Percentiles rank a stretch among this genome's conserved stretches.
phyloP scores from a whole-genome alignment of 169 alveolate genomes.

The Plasmodium vivax region DNA sequence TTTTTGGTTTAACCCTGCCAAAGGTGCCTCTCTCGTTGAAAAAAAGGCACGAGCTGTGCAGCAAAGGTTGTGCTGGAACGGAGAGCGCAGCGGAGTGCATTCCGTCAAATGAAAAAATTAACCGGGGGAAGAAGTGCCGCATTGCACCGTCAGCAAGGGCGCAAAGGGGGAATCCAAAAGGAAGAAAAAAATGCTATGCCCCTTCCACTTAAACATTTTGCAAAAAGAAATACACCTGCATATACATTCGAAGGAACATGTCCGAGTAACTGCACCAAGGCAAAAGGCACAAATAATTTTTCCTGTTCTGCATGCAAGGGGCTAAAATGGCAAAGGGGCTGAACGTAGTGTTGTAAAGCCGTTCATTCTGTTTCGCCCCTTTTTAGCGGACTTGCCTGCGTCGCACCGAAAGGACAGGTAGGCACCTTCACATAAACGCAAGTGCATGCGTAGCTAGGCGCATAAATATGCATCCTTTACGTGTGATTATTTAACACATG shows the following conservation, averaged over 20 bases:
- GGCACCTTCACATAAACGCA: not conserved
- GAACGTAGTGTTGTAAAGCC: not conserved
- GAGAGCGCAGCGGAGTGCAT: not conserved
- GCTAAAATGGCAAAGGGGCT: not conserved
- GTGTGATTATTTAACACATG: not conserved
- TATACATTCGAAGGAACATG: not conserved
- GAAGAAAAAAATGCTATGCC: not conserved
- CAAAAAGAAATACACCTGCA: not conserved
- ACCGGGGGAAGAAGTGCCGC: not conserved
- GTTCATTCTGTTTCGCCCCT: not conserved
- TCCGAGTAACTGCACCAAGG: not conserved
- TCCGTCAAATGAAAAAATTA: not conserved
- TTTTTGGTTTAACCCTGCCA: not conserved
- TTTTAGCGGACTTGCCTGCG: not conserved
- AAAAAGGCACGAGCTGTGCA: not conserved
- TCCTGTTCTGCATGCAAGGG: not conserved
- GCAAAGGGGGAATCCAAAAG: not conserved
- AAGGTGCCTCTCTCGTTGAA: not conserved
- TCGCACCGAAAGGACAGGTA: not conserved
- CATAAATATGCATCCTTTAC: not conserved
- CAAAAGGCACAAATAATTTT: not conserved
- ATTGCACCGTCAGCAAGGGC: not conserved
- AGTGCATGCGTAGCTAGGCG: not conserved
- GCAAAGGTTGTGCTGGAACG: not conserved
- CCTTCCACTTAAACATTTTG: not conserved